Percentiles rank a stretch among this genome's conserved stretches.
These are phyloP conservation scores for Elsinoe fawcettii DNA, from an alignment of 2,329 filamentous ascomycete species.

Conservation along the genomic window DNA sequence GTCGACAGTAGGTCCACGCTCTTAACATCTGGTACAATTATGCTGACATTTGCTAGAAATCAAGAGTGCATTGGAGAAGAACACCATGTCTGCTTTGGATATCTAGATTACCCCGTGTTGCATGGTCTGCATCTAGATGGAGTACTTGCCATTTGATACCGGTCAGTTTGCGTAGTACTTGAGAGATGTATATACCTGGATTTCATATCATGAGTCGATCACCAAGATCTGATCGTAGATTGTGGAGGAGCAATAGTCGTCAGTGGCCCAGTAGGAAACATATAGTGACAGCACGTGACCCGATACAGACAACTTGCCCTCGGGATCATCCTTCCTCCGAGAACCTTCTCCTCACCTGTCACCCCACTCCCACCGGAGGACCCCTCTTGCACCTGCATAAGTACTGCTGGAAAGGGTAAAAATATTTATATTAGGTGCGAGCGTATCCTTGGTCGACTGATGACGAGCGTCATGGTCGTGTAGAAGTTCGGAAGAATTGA, in stretches of 20 bases:
- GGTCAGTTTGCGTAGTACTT: neutral
- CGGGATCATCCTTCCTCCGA: neutral
- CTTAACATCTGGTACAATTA: neutral
- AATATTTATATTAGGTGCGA: neutral
- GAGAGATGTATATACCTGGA: neutral
- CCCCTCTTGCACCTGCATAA: neutral
- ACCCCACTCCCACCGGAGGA: neutral
- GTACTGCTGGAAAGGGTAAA: neutral
- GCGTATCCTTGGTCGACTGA: neutral
- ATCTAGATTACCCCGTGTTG: constrained; percentile 9
- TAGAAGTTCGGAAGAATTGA: neutral
- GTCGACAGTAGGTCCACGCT: constrained; percentile 29
- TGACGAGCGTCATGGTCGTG: neutral
- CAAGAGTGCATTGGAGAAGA: constrained; percentile 16
- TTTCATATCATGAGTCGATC: neutral
- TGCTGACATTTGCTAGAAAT: constrained; percentile 4
- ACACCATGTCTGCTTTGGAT: constrained; percentile 16
- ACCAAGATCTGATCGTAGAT: neutral
- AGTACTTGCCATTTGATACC: neutral
- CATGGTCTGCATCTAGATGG: neutral
- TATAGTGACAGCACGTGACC: neutral
- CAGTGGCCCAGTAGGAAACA: neutral
- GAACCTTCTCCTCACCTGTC: neutral
- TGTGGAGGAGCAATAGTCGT: too few relatives aligned
- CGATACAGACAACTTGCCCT: neutral